Percentiles rank a stretch among this genome's conserved stretches.
phyloP scores from a whole-genome alignment of 106 monocot genomes.

The Dioscorea alata region DNA sequence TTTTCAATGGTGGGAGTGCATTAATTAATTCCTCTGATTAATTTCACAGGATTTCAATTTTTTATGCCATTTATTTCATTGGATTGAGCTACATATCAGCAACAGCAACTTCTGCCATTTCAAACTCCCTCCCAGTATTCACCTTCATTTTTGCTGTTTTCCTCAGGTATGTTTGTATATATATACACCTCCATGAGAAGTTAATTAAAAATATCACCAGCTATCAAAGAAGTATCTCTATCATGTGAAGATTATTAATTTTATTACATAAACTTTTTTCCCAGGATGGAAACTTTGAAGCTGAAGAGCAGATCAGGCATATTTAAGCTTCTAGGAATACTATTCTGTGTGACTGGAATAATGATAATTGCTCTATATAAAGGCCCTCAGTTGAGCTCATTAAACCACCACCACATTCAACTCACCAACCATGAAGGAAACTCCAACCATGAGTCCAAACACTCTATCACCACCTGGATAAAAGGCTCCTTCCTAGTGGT shows the following conservation, averaged over 20 bases:
- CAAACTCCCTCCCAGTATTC: conserved; percentile 29
- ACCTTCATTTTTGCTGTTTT: conserved; percentile 39
- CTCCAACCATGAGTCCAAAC: neutral
- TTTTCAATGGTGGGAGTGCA: no score
- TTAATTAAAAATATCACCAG: no score
- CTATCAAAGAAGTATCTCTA: no score
- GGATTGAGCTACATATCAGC: conserved; percentile 41
- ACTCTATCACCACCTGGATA: conserved; percentile 12
- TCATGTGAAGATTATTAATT: no score
- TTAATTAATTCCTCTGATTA: neutral
- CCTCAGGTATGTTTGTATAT: conserved; percentile 15
- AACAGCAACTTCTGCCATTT: conserved; percentile 25
- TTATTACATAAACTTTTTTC: neutral
- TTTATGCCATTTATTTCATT: conserved; percentile 21
- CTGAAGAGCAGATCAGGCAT: conserved; percentile 11
- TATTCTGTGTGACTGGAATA: conserved; percentile 8
- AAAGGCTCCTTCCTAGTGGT: conserved; percentile 19
- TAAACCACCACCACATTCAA: conserved; percentile 12
- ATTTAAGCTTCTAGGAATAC: conserved; percentile 7
- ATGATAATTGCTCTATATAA: conserved; percentile 9
- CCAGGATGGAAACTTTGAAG: conserved; percentile 18
- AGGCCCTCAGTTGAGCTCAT: conserved; percentile 8
- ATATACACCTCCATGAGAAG: no score
- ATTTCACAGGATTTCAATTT: conserved; percentile 28
- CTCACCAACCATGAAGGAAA: no score